Base-by-base conservation (phyloP, 768 basidiomycete genomes). In the Serendipita indica region DNA sequence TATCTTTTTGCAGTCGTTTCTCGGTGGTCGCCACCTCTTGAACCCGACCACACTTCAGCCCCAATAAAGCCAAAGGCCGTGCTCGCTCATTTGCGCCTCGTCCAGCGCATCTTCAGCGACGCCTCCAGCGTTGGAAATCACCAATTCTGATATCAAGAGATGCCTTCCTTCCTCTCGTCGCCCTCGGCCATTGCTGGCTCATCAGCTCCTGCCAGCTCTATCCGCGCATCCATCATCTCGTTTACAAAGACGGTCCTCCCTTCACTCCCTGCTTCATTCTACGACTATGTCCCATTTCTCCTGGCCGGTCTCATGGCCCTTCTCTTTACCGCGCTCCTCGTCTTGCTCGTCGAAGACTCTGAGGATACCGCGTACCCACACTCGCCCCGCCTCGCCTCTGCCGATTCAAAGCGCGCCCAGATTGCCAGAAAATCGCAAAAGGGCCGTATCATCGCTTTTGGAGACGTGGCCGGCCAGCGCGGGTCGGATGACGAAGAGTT, bases 301-400 rank as follows among this genome's bases (percentile, higher is more conserved):
- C 49, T 54, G 20, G 49, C 49, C n/a, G 49, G 49, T 18, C 49
- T 54, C 49, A 54, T 54, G 49, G 49, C 49, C 16, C 1, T 54
- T 16, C 22, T 54, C 10, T 54, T 54, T 28, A 54, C 49, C 22
- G 49, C 49, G 3, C 30, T 54, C 22, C 49, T 54, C 1, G 49
- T 54, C 49, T 30, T 54, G 12, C 49, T 54, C 22, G 49, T 54
- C 1, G 49, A 54, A 2, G 49, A 54, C 49, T 54, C 49, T 4
- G 49, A 54, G 32, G 49, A 54, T 54, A n/a, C 30, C 35, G n/a
- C n/a, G n/a, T 37, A 37, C n/a, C 10, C 16, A 20, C 12, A 18
- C 30, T 27, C 1, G 10, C 49, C 22, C 30, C 49, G 20, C 10
- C 20, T n/a, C 30, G 20, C 49, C 16, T 27, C n/a, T 10, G 32